Evolutionary conservation across 1,139 yeast species (phyloP), one percentile per base, ranked within the genome.

Genomic region (Arxiozyma telluris): DNA sequence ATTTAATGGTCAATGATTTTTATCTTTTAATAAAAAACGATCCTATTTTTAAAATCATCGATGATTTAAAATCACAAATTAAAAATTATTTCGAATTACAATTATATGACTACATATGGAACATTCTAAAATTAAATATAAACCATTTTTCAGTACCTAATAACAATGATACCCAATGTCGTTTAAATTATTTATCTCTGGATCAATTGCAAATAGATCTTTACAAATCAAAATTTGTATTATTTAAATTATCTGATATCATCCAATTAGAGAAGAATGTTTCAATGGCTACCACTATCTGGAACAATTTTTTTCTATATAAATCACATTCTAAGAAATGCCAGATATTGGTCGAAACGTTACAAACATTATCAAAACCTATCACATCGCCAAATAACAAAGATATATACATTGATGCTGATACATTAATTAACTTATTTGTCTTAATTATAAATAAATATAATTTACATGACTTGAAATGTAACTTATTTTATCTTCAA

Each of bases 401-500:
- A 18, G 30, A 44, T n/a, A 27, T 50, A 7, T 61, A 70, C 3
- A 74, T 89, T 15, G 93, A 86, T 67, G 98, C 98, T 0, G 98
- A 91, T 64, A 82, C 87, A 0, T 72, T 91, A 43, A 79, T 91
- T 6, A 84, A 91, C 1, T 71, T 90, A 51, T 71, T 91, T 56
- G 78, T 89, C 6, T 74, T 89, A 71, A 90, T 88, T 1, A 76
- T 90, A 0, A 76, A 84, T 11, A 82, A 87, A 54, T 76, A 95
- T 0, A 76, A 76, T 51, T 76, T 86, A 2, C 75, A 74, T 9
- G 71, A 83, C 61, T 65, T 88, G 22, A 84, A 81, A 60, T 79
- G 82, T 1, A 93, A 87, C 60, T 64, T 90, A 9, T 76, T 73
- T 52, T 88, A 87, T 64, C 75, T 89, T 50, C 81, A 81, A 57